phyloP scores from a whole-genome alignment of 2,329 filamentous ascomycete species.

The Colletotrichum echinochloae region DNA sequence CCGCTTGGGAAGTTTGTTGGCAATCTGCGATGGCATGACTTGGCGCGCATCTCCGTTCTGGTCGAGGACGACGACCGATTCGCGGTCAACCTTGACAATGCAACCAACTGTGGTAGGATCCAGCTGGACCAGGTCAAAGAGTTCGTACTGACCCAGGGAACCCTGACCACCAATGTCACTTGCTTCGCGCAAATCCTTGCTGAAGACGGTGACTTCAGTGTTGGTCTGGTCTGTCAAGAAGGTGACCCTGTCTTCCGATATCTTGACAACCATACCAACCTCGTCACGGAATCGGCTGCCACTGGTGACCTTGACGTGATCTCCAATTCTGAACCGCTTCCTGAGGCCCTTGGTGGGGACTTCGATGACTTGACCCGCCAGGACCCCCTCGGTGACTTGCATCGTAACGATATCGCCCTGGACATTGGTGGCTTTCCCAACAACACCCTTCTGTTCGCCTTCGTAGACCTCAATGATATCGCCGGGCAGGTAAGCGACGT shows the following conservation, averaged over 20 bases:
- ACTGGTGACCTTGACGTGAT: constrained; percentile 98
- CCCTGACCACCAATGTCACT: constrained; percentile 91
- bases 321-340: constrained; percentile 92
- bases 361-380: constrained; percentile 87
- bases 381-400: constrained; percentile 83
- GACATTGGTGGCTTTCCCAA: constrained; percentile 87
- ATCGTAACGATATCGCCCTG: constrained; percentile 94
- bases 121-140: constrained; percentile 94
- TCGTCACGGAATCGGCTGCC: constrained; percentile 95
- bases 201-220: constrained; percentile 96
- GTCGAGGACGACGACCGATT: constrained; percentile 89
- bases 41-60: constrained; percentile 87
- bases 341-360: constrained; percentile 92
- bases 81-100: constrained; percentile 94
- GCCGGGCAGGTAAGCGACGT: constrained; percentile 88
- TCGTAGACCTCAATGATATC: constrained; percentile 97
- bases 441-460: constrained; percentile 92
- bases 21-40: constrained; percentile 90
- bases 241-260: constrained; percentile 91
- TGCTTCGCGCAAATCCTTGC: constrained; percentile 93
- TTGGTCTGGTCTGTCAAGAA: constrained; percentile 93
- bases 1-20: constrained; percentile 86
- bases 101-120: constrained; percentile 93
- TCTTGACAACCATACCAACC: constrained; percentile 96
- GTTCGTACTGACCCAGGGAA: constrained; percentile 86